Base-by-base conservation (phyloP, 208 protist genomes). In the Wallacemonas collosoma region DNA sequence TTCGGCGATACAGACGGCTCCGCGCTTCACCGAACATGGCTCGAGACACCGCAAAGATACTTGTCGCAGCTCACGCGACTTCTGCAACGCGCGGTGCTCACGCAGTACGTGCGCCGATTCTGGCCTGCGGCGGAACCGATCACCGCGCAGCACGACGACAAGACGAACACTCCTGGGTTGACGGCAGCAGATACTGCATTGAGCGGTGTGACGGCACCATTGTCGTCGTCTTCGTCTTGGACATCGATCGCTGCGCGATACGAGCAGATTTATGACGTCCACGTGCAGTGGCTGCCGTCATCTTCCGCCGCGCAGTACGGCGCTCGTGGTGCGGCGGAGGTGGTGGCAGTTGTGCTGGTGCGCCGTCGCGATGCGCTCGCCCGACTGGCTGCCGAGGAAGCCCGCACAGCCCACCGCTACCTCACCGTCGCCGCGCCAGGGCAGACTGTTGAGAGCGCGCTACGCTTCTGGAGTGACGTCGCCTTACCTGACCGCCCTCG, bases 211-310 rank as follows among this genome's bases (percentile, higher is more conserved):
- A 26, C 26, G 26, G 26, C 26, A 26, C 26, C 26, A 26, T 26
- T 26, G 26, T 26, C 26, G 26, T 26, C 26, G 26, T 26, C 26
- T 26, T 26, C 26, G 26, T 26, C 26, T 26, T 26, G 26, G 26
- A 26, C 26, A 26, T 26, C 26, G 26, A 26, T 26, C 26, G 26
- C 26, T 26, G 26, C 3, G 43, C 3, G 15, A 11, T 63, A 63
- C 57, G 17, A 9, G 39, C 57, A 39, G 9, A 43, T 39, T 26
- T 85, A 77, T 26, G 85, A 89, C 47, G 74, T 95, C 5, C 89
- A 94, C 60, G 90, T 95, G 60, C 85, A 89, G 67, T 82, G 89
- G 38, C 76, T 82, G 51, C 89, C 86, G 2, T 81, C 80, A 36
- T 58, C 56, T 5, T 5, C 72, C 1, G 68, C 56, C 2, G 48